Evolutionary conservation across 495 filamentous ascomycete genomes (phyloP), one percentile per base, ranked within the genome.

Genomic region (Penicillium longicatenatum): DNA sequence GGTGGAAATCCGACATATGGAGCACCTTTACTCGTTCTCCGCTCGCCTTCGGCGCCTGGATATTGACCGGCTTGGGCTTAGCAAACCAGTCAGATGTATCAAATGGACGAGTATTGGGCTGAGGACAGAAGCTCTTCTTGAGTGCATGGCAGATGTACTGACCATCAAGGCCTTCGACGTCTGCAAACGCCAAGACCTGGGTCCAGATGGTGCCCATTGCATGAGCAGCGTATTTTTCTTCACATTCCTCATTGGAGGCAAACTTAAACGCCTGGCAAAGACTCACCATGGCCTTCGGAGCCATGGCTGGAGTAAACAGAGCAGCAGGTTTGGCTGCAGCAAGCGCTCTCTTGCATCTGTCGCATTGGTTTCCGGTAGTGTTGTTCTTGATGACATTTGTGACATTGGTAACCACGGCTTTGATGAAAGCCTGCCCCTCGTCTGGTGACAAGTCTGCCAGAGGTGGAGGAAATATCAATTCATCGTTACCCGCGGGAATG

Each of bases 1-100:
- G 69, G 59, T 86, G 84, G 43, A 86, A 77, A 57, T 87, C 84
- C 0, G 81, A 84, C 59, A 87, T 55, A 64, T 86, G 84, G 10
- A 85, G 67, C 4, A 87, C 82, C 63, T 86, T 86, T 49, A 83
- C 75, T 3, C 77, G 71, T 64, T 82, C 70, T 0, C 82, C 82
- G 43, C 77, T 84, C 3, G 78, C 57, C 39, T 69, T 63, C 0
- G 81, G 82, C 7, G 62, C 69, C 16, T 54, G 65, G 7, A 68
- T 61, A 58, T 81, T 71, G 8, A 52, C 64, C 6, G 83, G 84
- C 61, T 81, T 83, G 1, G 82, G 80, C 64, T 84, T 86, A 6
- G 83, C 78, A 51, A 87, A 87, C 7, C 79, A 52, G 12, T 55
- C 52, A 1, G 72, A 72, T 16, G 65, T 73, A 54, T 83, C 74